These are phyloP conservation scores for Gentiana dahurica DNA, from an alignment of 257 asterid genomes.

Conservation along the genomic window DNA sequence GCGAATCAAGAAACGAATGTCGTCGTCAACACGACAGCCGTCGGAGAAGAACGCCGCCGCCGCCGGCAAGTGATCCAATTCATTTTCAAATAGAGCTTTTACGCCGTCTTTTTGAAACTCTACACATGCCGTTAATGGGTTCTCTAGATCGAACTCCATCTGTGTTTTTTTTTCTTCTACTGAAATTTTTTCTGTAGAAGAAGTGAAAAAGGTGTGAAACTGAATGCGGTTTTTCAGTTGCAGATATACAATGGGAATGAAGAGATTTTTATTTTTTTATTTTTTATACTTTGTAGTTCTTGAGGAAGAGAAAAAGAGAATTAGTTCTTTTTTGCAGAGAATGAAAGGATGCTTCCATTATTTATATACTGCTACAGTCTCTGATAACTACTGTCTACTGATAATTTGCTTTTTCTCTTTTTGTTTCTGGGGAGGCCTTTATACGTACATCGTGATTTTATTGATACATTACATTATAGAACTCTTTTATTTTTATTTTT, in stretches of 20 bases:
- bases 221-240: conserved; percentile 7
- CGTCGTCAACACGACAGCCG: conserved; percentile 12
- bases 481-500: too few species aligned
- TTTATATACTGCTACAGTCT: too few species aligned
- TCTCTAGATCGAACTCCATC: conserved; percentile 42
- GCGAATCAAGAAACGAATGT: conserved; percentile 31
- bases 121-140: conserved; percentile 27
- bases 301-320: neutral
- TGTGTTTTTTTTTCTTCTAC: neutral
- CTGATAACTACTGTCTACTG: too few species aligned
- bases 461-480: too few species aligned
- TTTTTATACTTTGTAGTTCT: neutral
- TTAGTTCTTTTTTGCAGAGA: neutral
- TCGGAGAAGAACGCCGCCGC: conserved; percentile 14
- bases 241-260: neutral
- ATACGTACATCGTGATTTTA: too few species aligned
- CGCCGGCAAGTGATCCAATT: conserved; percentile 40
- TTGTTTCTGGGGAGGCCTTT: too few species aligned
- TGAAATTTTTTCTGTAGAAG: neutral
- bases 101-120: conserved; percentile 27
- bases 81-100: conserved; percentile 40
- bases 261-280: neutral
- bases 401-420: too few species aligned
- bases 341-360: neutral
- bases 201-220: neutral